Evolutionary conservation across 345 rosid genomes (phyloP).

Genomic region (Eutrema heterophyllum): DNA sequence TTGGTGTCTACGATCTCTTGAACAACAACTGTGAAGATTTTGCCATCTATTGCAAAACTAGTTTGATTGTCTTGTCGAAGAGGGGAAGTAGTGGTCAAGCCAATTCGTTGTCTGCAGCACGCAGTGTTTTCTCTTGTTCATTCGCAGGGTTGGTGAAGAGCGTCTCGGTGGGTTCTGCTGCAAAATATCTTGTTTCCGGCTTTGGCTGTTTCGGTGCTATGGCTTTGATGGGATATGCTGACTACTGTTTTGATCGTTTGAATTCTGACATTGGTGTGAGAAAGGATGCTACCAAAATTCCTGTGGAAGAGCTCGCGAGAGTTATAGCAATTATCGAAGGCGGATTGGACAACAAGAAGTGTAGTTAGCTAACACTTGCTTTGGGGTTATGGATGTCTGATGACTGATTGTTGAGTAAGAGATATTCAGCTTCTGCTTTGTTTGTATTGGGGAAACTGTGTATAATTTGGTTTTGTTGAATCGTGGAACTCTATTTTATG

Average conservation of each 20-base stretch:
- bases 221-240: slow-evolving; percentile 33
- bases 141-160: background rate
- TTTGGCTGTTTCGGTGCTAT: slow-evolving; percentile 49
- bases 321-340: background rate
- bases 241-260: slow-evolving; percentile 26
- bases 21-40: slow-evolving; percentile 81
- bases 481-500: background rate
- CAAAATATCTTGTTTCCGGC: slow-evolving; percentile 24
- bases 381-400: background rate
- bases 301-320: slow-evolving; percentile 22
- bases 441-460: background rate
- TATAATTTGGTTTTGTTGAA: background rate
- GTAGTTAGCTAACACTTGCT: background rate
- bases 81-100: slow-evolving; percentile 80
- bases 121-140: slow-evolving; percentile 21
- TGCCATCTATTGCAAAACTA: slow-evolving; percentile 78
- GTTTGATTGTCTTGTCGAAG: slow-evolving; percentile 47
- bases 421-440: background rate
- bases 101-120: slow-evolving; percentile 34
- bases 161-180: background rate
- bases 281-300: slow-evolving; percentile 37
- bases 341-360: background rate
- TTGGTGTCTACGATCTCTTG: slow-evolving; percentile 59
- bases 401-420: background rate
- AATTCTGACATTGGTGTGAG: slow-evolving; percentile 61